These are phyloP conservation scores for Adenanthera pavonina DNA, from an alignment of 306 rosid species.

Conservation along the genomic window DNA sequence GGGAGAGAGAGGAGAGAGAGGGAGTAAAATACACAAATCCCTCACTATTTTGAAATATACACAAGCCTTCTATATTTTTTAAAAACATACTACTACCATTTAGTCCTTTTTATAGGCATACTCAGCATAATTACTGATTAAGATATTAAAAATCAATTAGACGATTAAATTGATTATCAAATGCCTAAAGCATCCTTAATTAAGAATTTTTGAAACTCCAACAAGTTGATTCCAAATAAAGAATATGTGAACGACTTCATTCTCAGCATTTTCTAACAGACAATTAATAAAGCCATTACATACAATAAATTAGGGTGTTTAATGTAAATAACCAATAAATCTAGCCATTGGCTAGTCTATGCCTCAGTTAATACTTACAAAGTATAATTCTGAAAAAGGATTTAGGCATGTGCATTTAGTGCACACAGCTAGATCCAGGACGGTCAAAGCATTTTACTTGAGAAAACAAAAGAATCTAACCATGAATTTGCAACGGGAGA, in stretches of 20 bases:
- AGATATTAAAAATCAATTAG: background rate
- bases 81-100: background rate
- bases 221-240: background rate
- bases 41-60: background rate
- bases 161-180: background rate
- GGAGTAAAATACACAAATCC: background rate
- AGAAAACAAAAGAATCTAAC: constrained; percentile 44
- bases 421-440: background rate
- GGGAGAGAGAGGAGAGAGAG: background rate
- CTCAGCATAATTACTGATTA: background rate
- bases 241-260: background rate
- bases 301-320: background rate
- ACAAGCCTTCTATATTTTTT: background rate
- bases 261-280: background rate
- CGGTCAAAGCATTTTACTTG: background rate
- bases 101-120: background rate
- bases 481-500: constrained; percentile 78
- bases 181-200: background rate
- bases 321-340: background rate
- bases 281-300: background rate
- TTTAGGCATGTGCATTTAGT: background rate
- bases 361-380: background rate
- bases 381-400: background rate
- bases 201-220: background rate
- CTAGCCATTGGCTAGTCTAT: background rate